phyloP scores from a whole-genome alignment of 805 yeast genomes.

The Saccharomycopsis sp. region DNA sequence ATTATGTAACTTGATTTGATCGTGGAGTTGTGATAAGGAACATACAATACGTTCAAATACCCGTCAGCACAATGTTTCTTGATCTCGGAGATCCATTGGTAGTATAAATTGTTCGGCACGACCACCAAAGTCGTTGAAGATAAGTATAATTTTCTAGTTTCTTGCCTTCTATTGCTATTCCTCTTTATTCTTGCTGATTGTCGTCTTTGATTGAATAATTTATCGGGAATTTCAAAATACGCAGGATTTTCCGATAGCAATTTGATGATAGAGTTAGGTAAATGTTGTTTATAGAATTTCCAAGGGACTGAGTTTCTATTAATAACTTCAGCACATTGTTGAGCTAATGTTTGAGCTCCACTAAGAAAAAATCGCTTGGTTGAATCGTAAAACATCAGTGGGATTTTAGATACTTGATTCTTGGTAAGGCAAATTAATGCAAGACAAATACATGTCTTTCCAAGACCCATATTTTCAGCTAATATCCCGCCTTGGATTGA shows the following conservation, averaged over 20 bases:
- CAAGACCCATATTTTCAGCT: constrained; percentile 83
- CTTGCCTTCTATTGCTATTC: constrained; percentile 20
- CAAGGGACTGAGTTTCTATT: constrained; percentile 49
- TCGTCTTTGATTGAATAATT: constrained; percentile 21
- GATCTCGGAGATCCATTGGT: constrained; percentile 59
- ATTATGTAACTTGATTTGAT: constrained; percentile 14
- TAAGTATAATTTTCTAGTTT: constrained; percentile 30
- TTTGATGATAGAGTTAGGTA: constrained; percentile 39
- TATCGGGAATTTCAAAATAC: constrained; percentile 29
- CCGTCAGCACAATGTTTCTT: constrained; percentile 43
- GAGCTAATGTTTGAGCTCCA: constrained; percentile 25
- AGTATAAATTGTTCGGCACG: constrained; percentile 59
- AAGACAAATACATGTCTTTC: constrained; percentile 67
- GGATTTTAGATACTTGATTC: constrained; percentile 42
- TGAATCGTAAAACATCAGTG: constrained; percentile 24
- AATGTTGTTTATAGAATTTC: constrained; percentile 37
- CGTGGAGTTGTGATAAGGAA: constrained; percentile 21
- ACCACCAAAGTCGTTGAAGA: constrained; percentile 52
- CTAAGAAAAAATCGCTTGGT: background rate
- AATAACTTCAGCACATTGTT: constrained; percentile 38
- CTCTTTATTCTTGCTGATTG: constrained; percentile 23
- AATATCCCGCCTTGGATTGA: constrained; percentile 63
- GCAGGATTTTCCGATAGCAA: constrained; percentile 37
- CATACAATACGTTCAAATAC: constrained; percentile 32
- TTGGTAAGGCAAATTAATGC: constrained; percentile 54